Conservation (phyloP, 2,329 filamentous ascomycete species). For the Diplodia seriata region DNA sequence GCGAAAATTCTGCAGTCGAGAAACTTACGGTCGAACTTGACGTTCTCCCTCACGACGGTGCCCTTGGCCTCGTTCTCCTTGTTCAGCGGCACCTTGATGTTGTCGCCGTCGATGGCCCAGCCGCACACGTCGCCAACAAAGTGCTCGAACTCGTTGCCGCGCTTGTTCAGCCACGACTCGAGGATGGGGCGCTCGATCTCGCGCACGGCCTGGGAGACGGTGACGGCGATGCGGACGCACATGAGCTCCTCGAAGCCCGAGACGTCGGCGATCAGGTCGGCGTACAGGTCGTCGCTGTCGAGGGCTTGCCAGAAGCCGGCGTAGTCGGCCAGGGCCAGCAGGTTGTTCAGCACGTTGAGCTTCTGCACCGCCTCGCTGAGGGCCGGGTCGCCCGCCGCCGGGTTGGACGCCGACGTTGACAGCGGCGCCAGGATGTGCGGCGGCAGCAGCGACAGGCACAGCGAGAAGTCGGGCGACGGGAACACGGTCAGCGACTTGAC, state of each 20-base stretch:
- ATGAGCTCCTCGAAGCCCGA: conserved; percentile 94
- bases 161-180: conserved; percentile 58
- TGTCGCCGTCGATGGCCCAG: conserved; percentile 75
- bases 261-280: conserved; percentile 93
- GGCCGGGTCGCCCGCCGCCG: conserved; percentile 66
- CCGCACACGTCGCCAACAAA: conserved; percentile 67
- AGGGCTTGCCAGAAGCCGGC: conserved; percentile 90
- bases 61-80: conserved; percentile 96
- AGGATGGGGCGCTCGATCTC: conserved; percentile 66
- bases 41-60: conserved; percentile 88
- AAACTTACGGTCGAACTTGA: conserved; percentile 76
- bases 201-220: conserved; percentile 83
- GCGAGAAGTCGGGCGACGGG: conserved; percentile 92
- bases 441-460: conserved; percentile 91
- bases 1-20: background rate
- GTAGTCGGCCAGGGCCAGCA: conserved; percentile 91
- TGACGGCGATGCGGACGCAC: conserved; percentile 85
- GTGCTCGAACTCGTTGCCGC: conserved; percentile 56
- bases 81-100: conserved; percentile 83
- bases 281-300: conserved; percentile 93
- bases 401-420: conserved; percentile 56
- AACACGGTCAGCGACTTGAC: conserved; percentile 98
- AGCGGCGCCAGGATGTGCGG: conserved; percentile 75
- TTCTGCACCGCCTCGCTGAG: conserved; percentile 91
- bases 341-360: conserved; percentile 80